A percentile compares a stretch with the other conserved stretches of the same genome.
Conservation (phyloP, 2,329 filamentous ascomycete species). For the Cercospora berteroae region DNA sequence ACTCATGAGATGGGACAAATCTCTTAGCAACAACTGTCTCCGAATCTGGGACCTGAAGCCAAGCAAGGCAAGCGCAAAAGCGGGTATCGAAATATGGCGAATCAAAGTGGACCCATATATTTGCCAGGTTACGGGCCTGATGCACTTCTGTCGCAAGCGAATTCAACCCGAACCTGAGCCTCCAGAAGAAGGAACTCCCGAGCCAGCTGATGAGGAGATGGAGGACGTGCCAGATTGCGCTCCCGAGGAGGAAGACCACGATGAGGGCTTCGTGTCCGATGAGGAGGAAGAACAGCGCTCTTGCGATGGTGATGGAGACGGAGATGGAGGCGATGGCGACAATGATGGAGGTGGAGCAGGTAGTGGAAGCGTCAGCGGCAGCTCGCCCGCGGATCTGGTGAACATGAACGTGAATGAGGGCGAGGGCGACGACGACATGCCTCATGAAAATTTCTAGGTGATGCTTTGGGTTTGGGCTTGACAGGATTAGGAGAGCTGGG, state of each 20-base stretch:
- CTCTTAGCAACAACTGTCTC: not conserved
- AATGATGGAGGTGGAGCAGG: not conserved
- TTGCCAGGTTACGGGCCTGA: not conserved
- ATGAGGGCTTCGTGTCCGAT: not conserved
- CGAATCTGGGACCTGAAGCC: constrained; percentile 10
- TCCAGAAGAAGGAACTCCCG: not conserved
- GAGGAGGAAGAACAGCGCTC: not conserved
- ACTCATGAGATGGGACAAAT: constrained; percentile 3
- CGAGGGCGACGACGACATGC: not conserved
- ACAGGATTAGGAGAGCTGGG: not conserved
- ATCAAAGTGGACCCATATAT: constrained; percentile 6
- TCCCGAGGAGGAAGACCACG: not conserved
- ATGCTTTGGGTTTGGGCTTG: not conserved
- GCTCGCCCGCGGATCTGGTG: not conserved
- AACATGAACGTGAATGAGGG: not conserved
- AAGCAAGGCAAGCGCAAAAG: not conserved
- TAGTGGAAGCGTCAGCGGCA: not conserved
- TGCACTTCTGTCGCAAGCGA: constrained; percentile 2
- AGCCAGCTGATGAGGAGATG: not conserved
- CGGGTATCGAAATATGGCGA: not conserved
- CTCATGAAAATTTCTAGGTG: not conserved
- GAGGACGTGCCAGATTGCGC: not conserved
- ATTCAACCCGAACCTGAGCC: constrained; percentile 6
- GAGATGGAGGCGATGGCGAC: not conserved
- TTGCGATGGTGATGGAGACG: not conserved